Percentiles rank a stretch among this genome's conserved stretches.
phyloP scores from a whole-genome alignment of 2,329 filamentous ascomycete species.

The Aspergillus quadrilineatus region DNA sequence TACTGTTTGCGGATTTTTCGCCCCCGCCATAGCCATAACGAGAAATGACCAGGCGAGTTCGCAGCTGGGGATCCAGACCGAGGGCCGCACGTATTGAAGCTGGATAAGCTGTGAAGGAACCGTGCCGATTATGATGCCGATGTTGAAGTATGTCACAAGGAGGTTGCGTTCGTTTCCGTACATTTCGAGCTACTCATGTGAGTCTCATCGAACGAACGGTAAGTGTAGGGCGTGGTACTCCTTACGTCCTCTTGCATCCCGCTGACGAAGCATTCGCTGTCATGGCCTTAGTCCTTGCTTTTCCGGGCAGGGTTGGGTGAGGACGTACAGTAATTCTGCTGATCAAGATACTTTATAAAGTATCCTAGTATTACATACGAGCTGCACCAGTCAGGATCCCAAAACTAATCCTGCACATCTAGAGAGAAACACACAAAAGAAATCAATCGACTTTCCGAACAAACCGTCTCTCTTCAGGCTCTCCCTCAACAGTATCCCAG shows the following conservation, averaged over 20 bases:
- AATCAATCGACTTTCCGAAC: no score
- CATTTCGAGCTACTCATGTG: neutral
- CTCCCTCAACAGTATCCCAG: no score
- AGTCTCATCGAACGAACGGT: no score
- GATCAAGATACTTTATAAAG: no score
- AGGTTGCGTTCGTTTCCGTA: constrained; percentile 1
- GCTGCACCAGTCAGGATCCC: no score
- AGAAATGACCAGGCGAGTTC: constrained; percentile 41
- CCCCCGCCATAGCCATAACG: constrained; percentile 41
- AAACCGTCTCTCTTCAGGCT: no score
- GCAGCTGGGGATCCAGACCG: constrained; percentile 43
- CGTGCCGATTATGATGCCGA: neutral
- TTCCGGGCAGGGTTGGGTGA: neutral
- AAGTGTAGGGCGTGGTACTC: neutral
- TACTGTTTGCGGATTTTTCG: neutral
- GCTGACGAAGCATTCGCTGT: constrained; percentile 1
- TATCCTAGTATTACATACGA: no score
- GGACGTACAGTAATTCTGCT: no score
- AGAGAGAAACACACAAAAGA: no score
- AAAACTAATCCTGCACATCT: no score
- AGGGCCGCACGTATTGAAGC: neutral
- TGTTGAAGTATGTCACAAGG: neutral
- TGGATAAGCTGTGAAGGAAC: neutral
- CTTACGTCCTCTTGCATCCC: constrained; percentile 4
- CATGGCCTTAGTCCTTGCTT: neutral